Percentiles rank a stretch among this genome's conserved stretches.
These are phyloP conservation scores for Globisporangium parvum DNA, from an alignment of 352 stramenopile genomes.

Conservation along the genomic window DNA sequence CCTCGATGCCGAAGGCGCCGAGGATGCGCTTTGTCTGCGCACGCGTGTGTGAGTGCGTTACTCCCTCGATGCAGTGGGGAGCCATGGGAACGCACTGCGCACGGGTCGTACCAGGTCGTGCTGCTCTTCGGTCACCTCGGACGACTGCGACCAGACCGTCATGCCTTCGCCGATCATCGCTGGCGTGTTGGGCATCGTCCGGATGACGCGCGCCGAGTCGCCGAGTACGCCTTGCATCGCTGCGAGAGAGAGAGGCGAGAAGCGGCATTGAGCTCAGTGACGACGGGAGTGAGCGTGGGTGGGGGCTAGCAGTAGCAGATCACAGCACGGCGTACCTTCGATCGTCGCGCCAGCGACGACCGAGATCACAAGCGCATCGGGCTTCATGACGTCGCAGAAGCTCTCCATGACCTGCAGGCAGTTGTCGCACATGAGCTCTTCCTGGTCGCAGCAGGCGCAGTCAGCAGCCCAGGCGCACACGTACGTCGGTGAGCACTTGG, in stretches of 20 bases:
- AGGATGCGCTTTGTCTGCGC: slow-evolving; percentile 79
- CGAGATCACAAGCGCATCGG: slow-evolving; percentile 67
- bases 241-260: too few species aligned
- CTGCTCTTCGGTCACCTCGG: slow-evolving; percentile 69
- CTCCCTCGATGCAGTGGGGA: slow-evolving; percentile 5
- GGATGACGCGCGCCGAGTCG: slow-evolving; percentile 76
- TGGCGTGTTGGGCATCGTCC: slow-evolving; percentile 95
- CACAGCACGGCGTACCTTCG: too few species aligned
- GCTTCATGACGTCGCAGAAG: slow-evolving; percentile 50
- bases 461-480: too few species aligned
- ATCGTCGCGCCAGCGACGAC: slow-evolving; percentile 83
- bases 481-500: slow-evolving; percentile 88
- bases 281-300: too few species aligned
- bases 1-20: slow-evolving; percentile 88
- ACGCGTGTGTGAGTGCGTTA: background rate
- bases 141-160: slow-evolving; percentile 90
- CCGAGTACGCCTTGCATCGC: slow-evolving; percentile 53
- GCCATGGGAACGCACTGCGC: too few species aligned
- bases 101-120: slow-evolving; percentile 36
- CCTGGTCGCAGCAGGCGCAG: too few species aligned
- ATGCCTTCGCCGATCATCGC: slow-evolving; percentile 93
- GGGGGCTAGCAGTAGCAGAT: too few species aligned
- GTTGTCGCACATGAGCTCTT: too few species aligned
- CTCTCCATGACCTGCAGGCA: slow-evolving; percentile 45
- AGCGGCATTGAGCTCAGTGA: too few species aligned